Conservation (phyloP, 257 asterid species). For the Solanum pennellii region DNA sequence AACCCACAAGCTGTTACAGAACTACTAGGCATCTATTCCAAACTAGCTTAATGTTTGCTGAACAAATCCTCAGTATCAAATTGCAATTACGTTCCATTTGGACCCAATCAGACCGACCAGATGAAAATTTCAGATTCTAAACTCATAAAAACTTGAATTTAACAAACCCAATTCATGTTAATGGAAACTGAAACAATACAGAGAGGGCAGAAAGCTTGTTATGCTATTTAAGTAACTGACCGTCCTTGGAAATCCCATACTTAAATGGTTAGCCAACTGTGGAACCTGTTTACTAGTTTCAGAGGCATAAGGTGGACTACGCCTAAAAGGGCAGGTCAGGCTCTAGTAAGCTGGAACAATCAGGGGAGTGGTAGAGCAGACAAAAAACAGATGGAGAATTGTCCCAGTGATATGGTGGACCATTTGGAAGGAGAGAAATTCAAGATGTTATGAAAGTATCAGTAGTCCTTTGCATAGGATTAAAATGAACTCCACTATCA, state of each 20-base stretch:
- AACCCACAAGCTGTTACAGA: background rate
- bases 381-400: background rate
- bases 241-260: background rate
- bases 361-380: background rate
- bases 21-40: background rate
- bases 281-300: background rate
- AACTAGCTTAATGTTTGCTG: background rate
- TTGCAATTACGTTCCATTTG: background rate
- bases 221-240: background rate
- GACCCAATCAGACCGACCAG: background rate
- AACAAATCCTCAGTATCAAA: background rate
- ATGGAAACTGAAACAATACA: background rate
- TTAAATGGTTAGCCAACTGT: background rate
- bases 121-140: background rate
- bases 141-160: background rate
- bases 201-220: background rate
- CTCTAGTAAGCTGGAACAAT: background rate
- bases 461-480: background rate
- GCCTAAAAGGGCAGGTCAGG: background rate
- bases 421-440: background rate
- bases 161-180: background rate
- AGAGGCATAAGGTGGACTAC: background rate
- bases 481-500: background rate
- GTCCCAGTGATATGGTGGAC: background rate
- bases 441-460: background rate